Conservation (phyloP, 257 asterid genomes). For the Solanum arcanum region DNA sequence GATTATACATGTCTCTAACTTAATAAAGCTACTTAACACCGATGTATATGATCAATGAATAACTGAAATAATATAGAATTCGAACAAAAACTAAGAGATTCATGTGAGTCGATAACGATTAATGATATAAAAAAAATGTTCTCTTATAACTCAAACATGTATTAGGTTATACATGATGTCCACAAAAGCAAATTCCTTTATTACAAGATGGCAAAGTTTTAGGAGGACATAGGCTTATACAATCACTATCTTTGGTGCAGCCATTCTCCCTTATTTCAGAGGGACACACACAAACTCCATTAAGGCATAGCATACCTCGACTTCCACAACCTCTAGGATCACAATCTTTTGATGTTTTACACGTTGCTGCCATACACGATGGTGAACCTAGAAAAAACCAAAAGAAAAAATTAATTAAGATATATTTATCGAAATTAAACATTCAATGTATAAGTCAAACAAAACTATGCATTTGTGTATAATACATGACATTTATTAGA, state of each 20-base stretch:
- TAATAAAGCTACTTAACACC: too few species aligned
- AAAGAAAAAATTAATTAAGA: neutral
- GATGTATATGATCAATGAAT: too few species aligned
- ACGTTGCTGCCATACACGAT: neutral
- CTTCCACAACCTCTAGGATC: neutral
- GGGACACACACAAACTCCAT: neutral
- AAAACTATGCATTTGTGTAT: neutral
- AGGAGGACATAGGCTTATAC: neutral
- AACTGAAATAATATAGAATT: neutral
- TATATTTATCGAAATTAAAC: neutral
- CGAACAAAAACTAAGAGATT: too few species aligned
- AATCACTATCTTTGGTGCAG: neutral
- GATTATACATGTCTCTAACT: too few species aligned
- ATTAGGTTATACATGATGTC: neutral
- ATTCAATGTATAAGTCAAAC: neutral
- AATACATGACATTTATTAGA: neutral
- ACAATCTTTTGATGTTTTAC: neutral
- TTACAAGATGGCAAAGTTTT: neutral
- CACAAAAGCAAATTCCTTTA: neutral
- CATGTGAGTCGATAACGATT: too few species aligned
- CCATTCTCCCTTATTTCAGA: neutral
- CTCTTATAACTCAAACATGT: neutral
- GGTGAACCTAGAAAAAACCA: neutral
- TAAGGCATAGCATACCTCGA: neutral
- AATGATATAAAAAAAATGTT: neutral